phyloP scores from a whole-genome alignment of 495 filamentous ascomycete species.

The Tuber indicum region DNA sequence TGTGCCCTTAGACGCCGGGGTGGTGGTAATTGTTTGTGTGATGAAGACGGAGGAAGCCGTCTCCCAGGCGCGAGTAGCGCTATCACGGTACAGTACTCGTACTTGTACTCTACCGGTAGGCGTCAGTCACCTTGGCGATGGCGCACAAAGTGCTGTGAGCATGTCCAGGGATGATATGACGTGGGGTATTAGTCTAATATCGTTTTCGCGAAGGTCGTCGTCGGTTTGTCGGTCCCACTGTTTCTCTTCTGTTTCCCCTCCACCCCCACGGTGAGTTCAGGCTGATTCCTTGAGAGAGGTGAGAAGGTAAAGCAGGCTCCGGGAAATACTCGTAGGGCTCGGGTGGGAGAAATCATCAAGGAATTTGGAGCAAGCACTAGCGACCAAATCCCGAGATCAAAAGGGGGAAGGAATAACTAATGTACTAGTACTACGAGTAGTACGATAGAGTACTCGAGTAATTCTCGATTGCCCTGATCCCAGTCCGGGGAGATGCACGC shows the following conservation, averaged over 20 bases:
- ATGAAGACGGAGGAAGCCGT: background rate
- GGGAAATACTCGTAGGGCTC: background rate
- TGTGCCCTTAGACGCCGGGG: background rate
- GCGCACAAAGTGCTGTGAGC: background rate
- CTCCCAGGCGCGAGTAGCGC: background rate
- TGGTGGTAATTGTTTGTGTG: background rate
- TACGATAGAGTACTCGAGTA: too few relatives aligned
- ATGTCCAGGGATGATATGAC: background rate
- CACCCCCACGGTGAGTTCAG: too few relatives aligned
- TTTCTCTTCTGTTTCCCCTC: background rate
- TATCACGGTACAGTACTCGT: too few relatives aligned
- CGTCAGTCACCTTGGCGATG: background rate
- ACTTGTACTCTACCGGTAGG: background rate
- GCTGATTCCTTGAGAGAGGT: background rate
- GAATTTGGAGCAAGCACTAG: too few relatives aligned
- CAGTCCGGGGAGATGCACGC: background rate
- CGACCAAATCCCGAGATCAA: background rate
- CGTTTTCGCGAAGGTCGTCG: background rate
- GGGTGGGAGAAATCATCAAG: too few relatives aligned
- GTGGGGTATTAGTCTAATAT: background rate
- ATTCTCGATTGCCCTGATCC: background rate
- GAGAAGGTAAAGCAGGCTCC: background rate
- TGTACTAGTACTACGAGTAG: too few relatives aligned
- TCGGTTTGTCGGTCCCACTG: background rate
- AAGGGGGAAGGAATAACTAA: background rate